Evolutionary conservation across 495 filamentous ascomycete species (phyloP).

Genomic region (Cercophora sp.): DNA sequence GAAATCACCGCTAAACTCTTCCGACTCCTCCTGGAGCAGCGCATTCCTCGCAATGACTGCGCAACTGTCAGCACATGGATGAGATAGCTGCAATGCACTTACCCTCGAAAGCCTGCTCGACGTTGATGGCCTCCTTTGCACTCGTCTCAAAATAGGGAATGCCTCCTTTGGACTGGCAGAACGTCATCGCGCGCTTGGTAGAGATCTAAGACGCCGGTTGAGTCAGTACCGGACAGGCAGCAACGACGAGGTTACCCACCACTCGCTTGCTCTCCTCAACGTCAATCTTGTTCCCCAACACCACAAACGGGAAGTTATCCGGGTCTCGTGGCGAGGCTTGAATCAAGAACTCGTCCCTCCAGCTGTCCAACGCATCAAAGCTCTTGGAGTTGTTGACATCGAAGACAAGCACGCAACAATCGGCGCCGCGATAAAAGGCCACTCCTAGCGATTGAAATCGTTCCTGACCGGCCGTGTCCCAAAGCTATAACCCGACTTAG

Average conservation of each 20-base stretch:
- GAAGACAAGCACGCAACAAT: slow-evolving; percentile 98
- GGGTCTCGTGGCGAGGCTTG: slow-evolving; percentile 95
- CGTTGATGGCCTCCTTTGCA: slow-evolving; percentile 96
- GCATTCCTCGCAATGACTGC: slow-evolving; percentile 96
- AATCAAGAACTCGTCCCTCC: slow-evolving; percentile 97
- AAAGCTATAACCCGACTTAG: slow-evolving; percentile 58
- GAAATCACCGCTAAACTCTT: slow-evolving; percentile 89
- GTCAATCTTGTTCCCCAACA: slow-evolving; percentile 98
- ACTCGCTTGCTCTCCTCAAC: slow-evolving; percentile 96
- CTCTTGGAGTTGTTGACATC: slow-evolving; percentile 99
- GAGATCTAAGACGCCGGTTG: slow-evolving; percentile 58
- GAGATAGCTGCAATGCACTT: slow-evolving; percentile 18
- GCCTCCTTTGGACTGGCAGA: slow-evolving; percentile 93
- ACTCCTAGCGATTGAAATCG: slow-evolving; percentile 97
- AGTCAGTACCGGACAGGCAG: slow-evolving; percentile 13
- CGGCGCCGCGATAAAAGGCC: slow-evolving; percentile 95
- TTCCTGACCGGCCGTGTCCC: slow-evolving; percentile 98
- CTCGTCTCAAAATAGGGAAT: slow-evolving; percentile 99
- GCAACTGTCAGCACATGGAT: slow-evolving; percentile 17
- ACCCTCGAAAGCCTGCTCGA: slow-evolving; percentile 99
- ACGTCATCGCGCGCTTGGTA: slow-evolving; percentile 90
- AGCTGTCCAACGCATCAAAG: slow-evolving; percentile 97
- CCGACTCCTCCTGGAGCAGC: slow-evolving; percentile 91
- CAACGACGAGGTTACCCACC: slow-evolving; percentile 38
- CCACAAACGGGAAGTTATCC: slow-evolving; percentile 96